Percentiles rank a stretch among this genome's conserved stretches.
Conservation (phyloP, 73 alveolate genomes). For the Blepharisma japonicum region DNA sequence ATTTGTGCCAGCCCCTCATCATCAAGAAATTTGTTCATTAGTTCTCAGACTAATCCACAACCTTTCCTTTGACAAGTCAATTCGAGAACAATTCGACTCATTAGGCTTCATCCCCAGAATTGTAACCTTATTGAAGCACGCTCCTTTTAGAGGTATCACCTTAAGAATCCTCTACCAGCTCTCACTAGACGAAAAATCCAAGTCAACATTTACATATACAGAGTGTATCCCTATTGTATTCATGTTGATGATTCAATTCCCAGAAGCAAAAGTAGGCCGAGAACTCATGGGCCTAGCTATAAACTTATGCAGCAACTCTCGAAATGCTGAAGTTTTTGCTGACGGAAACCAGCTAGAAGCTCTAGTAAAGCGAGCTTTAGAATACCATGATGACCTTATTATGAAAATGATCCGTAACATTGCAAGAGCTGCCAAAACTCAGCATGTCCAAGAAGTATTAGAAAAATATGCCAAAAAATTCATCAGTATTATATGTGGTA, state of each 20-base stretch:
- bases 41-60: constrained; percentile 82
- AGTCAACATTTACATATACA: constrained; percentile 92
- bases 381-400: constrained; percentile 81
- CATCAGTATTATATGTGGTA: constrained; percentile 39
- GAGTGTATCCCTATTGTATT: constrained; percentile 89
- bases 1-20: constrained; percentile 34
- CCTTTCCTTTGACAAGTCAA: constrained; percentile 85
- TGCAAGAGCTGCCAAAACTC: constrained; percentile 59
- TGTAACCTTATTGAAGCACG: constrained; percentile 81
- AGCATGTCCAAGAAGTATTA: constrained; percentile 52
- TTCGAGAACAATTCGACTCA: constrained; percentile 80
- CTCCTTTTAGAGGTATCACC: constrained; percentile 88
- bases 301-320: constrained; percentile 82
- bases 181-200: constrained; percentile 88
- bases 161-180: constrained; percentile 83
- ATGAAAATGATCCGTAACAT: constrained; percentile 89
- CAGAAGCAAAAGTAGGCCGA: constrained; percentile 93
- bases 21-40: constrained; percentile 4
- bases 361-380: constrained; percentile 87
- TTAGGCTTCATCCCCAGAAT: constrained; percentile 86
- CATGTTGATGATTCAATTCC: constrained; percentile 89
- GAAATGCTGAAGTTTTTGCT: constrained; percentile 92
- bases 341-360: constrained; percentile 87
- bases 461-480: constrained; percentile 45
- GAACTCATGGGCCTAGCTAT: constrained; percentile 94